phyloP scores from a whole-genome alignment of 805 yeast genomes.

The Wickerhamiella dianesei region DNA sequence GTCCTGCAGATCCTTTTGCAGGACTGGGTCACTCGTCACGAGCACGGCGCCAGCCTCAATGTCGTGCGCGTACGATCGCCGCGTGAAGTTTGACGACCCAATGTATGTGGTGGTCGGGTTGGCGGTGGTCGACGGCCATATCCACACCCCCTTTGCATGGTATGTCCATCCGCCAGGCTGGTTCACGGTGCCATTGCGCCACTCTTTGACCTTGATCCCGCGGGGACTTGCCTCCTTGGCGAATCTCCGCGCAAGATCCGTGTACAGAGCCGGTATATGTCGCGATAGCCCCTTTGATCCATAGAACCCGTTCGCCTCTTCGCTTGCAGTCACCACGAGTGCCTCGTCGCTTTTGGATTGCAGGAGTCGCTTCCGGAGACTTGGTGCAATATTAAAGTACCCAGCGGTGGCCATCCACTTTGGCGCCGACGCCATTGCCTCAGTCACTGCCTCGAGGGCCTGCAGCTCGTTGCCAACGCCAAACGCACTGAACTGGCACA shows the following conservation, averaged over 20 bases:
- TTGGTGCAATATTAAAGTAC: conserved; percentile 81
- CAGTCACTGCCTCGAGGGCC: conserved; percentile 30
- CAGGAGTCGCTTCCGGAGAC: conserved; percentile 46
- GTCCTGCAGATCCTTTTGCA: conserved; percentile 41
- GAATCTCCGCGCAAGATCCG: conserved; percentile 59
- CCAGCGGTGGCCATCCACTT: conserved; percentile 92
- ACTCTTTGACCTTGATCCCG: conserved; percentile 55
- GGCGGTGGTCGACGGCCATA: conserved; percentile 21
- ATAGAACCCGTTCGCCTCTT: conserved; percentile 87
- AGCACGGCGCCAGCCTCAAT: conserved; percentile 77
- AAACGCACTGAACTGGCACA: conserved; percentile 82
- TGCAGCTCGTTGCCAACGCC: conserved; percentile 74
- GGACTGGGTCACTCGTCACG: conserved; percentile 49
- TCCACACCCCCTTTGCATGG: conserved; percentile 95
- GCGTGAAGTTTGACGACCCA: conserved; percentile 90
- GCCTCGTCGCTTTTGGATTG: conserved; percentile 38
- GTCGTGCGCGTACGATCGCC: conserved; percentile 76
- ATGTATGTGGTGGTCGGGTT: conserved; percentile 63
- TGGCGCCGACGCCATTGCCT: conserved; percentile 22
- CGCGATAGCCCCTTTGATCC: conserved; percentile 69
- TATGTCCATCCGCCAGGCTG: conserved; percentile 86
- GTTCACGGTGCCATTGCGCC: conserved; percentile 79
- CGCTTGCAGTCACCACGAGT: conserved; percentile 77
- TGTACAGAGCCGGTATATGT: conserved; percentile 75
- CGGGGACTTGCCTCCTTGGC: conserved; percentile 37